Percentiles rank a stretch among this genome's conserved stretches.
Conservation (phyloP, 2,329 filamentous ascomycete species). For the Sporothrix globosa region DNA sequence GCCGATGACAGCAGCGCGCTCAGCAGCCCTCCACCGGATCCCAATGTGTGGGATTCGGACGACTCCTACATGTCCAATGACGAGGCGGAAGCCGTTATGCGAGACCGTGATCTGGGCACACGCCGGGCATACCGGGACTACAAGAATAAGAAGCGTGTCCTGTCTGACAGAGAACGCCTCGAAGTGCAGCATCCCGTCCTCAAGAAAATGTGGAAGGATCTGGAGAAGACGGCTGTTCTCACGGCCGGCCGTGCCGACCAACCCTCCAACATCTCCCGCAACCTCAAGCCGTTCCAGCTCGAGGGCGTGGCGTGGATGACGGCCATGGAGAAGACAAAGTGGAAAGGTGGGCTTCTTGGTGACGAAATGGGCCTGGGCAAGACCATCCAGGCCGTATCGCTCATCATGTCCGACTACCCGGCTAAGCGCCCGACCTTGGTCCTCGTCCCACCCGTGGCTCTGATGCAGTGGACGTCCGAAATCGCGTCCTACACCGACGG, state of each 20-base stretch:
- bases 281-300: conserved; percentile 89
- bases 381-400: conserved; percentile 94
- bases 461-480: conserved; percentile 93
- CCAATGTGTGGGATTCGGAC: background rate
- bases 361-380: conserved; percentile 99
- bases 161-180: conserved; percentile 65
- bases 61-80: background rate
- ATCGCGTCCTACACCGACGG: conserved; percentile 83
- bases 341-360: conserved; percentile 86
- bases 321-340: conserved; percentile 80
- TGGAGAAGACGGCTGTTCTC: conserved; percentile 70
- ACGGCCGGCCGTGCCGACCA: conserved; percentile 66
- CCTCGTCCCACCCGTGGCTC: conserved; percentile 85
- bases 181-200: conserved; percentile 78
- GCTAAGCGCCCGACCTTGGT: conserved; percentile 81
- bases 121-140: conserved; percentile 45
- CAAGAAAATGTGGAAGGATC: conserved; percentile 79
- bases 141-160: conserved; percentile 39
- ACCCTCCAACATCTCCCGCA: conserved; percentile 76
- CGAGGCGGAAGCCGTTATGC: background rate
- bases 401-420: conserved; percentile 97
- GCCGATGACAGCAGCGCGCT: conserved; percentile 15
- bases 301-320: conserved; percentile 95
- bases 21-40: conserved; percentile 10
- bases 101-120: conserved; percentile 24